These are phyloP conservation scores for Solanum ossicruentum DNA, from an alignment of 257 asterid genomes.

Conservation along the genomic window DNA sequence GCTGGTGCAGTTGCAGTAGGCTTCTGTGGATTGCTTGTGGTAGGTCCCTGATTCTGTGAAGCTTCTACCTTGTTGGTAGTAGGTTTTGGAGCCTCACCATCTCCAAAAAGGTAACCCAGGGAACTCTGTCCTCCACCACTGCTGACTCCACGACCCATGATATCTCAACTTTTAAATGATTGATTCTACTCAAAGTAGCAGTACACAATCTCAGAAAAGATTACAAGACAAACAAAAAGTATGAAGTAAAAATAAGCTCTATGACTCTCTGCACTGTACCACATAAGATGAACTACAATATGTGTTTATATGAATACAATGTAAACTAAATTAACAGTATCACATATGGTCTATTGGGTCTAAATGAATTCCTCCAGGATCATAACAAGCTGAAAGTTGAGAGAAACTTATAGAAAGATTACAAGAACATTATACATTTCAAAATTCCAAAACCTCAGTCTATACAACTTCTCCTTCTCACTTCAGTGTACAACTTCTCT, in stretches of 20 bases:
- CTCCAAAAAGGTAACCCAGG: constrained; percentile 75
- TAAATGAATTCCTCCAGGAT: neutral
- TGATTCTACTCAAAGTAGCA: constrained; percentile 7
- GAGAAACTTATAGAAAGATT: neutral
- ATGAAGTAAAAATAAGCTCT: neutral
- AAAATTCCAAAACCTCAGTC: neutral
- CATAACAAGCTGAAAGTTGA: neutral
- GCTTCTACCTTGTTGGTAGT: constrained; percentile 24
- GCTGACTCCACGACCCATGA: constrained; percentile 83
- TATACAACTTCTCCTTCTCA: neutral
- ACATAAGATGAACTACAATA: neutral
- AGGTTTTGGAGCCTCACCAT: constrained; percentile 55
- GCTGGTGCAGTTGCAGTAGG: constrained; percentile 31
- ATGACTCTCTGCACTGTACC: neutral
- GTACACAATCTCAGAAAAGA: neutral
- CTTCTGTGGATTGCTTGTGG: constrained; percentile 28
- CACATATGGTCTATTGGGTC: neutral
- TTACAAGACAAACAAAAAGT: neutral
- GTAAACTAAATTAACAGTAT: neutral
- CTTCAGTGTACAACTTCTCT: neutral
- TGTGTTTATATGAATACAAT: neutral
- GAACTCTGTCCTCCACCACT: constrained; percentile 91
- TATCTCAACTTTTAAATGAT: constrained; percentile 1
- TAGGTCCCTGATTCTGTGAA: constrained; percentile 27
- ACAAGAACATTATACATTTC: neutral